These are phyloP conservation scores for Begonia masoniana DNA, from an alignment of 306 rosid genomes.

Conservation along the genomic window DNA sequence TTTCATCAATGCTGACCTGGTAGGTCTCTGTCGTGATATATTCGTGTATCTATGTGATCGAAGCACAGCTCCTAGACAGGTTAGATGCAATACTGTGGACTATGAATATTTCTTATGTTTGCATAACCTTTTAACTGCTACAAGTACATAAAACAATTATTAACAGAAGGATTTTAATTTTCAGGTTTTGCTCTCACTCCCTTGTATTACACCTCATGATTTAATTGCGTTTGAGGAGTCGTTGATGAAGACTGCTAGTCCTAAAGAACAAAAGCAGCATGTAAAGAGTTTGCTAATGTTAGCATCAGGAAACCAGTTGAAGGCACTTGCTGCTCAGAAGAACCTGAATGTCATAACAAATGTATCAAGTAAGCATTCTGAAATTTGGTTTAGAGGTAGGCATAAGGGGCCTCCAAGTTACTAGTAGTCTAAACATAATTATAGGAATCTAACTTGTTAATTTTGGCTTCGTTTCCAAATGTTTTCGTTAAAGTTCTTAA, in stretches of 20 bases:
- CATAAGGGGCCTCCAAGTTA: not conserved
- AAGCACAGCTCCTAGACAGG: slow-evolving; percentile 91
- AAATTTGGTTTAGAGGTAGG: not conserved
- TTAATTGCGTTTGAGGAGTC: slow-evolving; percentile 88
- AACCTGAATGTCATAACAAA: slow-evolving; percentile 75
- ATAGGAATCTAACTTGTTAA: not conserved
- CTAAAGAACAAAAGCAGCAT: slow-evolving; percentile 88
- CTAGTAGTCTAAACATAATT: no score
- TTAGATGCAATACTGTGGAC: slow-evolving; percentile 19
- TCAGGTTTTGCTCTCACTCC: slow-evolving; percentile 77
- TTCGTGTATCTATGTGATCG: slow-evolving; percentile 69
- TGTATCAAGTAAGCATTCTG: slow-evolving; percentile 61
- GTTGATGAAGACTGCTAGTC: slow-evolving; percentile 69
- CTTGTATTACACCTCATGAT: slow-evolving; percentile 58
- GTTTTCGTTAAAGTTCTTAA: no score
- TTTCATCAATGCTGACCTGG: slow-evolving; percentile 73
- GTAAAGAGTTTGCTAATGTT: slow-evolving; percentile 69
- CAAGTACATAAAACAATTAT: no score
- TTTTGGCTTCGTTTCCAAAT: not conserved
- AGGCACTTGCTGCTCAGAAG: slow-evolving; percentile 87
- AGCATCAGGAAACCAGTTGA: slow-evolving; percentile 85
- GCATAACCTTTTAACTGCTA: no score
- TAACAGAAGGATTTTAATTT: not conserved
- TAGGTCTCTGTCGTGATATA: slow-evolving; percentile 85
- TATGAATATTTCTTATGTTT: slow-evolving; percentile 1